Percentiles rank a stretch among this genome's conserved stretches.
These are phyloP conservation scores for Thozetella sp. DNA, from an alignment of 495 filamentous ascomycete genomes.

Conservation along the genomic window DNA sequence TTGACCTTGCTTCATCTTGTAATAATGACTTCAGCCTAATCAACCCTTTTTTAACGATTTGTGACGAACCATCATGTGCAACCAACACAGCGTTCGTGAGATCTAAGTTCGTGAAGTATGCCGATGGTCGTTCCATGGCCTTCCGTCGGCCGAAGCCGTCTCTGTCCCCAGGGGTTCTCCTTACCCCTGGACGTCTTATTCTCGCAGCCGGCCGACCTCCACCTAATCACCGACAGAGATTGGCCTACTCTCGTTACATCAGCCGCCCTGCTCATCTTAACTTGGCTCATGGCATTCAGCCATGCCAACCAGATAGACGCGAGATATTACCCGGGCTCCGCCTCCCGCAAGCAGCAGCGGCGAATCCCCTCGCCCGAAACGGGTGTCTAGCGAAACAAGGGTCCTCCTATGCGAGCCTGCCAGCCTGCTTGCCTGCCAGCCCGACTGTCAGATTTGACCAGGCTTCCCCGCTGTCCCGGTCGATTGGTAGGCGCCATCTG, in stretches of 20 bases:
- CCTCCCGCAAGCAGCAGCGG: background rate
- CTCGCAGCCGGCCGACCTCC: background rate
- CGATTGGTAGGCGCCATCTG: background rate
- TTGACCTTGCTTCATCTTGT: background rate
- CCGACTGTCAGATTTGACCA: too few species aligned
- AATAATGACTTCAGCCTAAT: conserved; percentile 3
- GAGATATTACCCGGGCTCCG: background rate
- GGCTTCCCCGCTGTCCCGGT: background rate
- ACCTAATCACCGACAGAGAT: background rate
- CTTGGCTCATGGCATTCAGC: background rate
- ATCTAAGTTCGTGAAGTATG: background rate
- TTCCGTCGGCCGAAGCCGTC: too few species aligned
- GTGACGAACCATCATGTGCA: too few species aligned
- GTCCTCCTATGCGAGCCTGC: background rate
- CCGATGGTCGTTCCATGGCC: too few species aligned
- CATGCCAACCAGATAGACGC: background rate
- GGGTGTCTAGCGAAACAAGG: background rate
- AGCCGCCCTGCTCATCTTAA: background rate
- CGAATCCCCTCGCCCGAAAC: background rate
- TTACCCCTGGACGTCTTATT: too few species aligned
- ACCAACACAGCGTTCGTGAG: too few species aligned
- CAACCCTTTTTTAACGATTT: too few species aligned
- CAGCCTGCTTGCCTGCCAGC: too few species aligned
- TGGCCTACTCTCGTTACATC: background rate
- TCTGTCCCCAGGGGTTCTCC: too few species aligned